phyloP scores from a whole-genome alignment of 306 rosid species.

The Amphicarpaea edgeworthii region DNA sequence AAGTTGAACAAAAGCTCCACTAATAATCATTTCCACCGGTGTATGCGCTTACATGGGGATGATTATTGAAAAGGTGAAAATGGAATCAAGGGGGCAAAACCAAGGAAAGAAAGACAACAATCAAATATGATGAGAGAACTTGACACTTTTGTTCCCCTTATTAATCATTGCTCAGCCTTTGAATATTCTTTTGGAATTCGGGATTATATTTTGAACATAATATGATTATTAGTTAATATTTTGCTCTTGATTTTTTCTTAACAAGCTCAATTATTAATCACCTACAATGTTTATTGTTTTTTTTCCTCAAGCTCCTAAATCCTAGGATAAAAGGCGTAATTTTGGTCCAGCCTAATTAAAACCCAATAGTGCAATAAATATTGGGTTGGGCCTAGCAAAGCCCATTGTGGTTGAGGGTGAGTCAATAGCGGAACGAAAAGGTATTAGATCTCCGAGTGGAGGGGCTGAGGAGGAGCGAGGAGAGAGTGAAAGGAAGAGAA shows the following conservation, averaged over 20 bases:
- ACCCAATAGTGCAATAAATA: not conserved
- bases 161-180: conserved; percentile 2
- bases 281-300: not conserved
- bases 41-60: conserved; percentile 4
- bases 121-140: not conserved
- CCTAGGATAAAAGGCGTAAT: not conserved
- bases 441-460: not conserved
- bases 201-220: not conserved
- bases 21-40: conserved; percentile 33
- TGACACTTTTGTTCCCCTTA: conserved; percentile 8
- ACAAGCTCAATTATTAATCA: too few species aligned
- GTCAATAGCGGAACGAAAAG: too few species aligned
- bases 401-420: not conserved
- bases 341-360: not conserved
- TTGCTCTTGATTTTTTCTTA: too few species aligned
- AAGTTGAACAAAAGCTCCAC: conserved; percentile 25
- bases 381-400: not conserved
- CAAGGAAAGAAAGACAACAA: not conserved
- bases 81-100: conserved; percentile 35
- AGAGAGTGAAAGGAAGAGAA: not conserved
- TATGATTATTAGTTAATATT: too few species aligned
- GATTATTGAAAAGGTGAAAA: conserved; percentile 19
- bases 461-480: not conserved
- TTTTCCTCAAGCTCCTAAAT: not conserved
- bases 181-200: not conserved